Conservation (phyloP, 305 asterid genomes). For the Solanum hybrid region DNA sequence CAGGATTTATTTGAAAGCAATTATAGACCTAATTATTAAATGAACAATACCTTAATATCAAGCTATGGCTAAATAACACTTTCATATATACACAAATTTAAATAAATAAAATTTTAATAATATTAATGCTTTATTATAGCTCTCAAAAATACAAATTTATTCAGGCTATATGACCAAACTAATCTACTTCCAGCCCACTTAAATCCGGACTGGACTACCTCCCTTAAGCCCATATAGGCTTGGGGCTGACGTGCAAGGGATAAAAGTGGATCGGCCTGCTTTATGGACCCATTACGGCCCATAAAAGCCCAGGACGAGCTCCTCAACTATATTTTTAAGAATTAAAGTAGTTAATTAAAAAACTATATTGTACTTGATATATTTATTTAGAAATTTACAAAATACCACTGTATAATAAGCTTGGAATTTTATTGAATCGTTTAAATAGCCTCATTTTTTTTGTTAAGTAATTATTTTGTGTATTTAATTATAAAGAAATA, state of each 20-base stretch:
- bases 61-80: neutral
- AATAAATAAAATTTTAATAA: too few relatives aligned
- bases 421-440: too few relatives aligned
- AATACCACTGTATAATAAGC: too few relatives aligned
- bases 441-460: too few relatives aligned
- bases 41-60: neutral
- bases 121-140: too few relatives aligned
- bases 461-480: too few relatives aligned
- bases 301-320: neutral
- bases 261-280: neutral
- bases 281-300: neutral
- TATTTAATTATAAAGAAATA: too few relatives aligned
- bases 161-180: neutral
- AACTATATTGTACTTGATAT: too few relatives aligned
- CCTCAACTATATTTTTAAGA: neutral
- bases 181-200: neutral
- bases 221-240: neutral
- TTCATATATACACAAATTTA: neutral
- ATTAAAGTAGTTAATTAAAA: too few relatives aligned
- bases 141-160: neutral
- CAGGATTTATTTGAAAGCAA: neutral
- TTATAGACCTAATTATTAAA: neutral
- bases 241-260: neutral
- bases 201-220: neutral
- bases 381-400: too few relatives aligned